Base-by-base conservation (phyloP, 495 filamentous ascomycete species). In the Podospora fimiseda region DNA sequence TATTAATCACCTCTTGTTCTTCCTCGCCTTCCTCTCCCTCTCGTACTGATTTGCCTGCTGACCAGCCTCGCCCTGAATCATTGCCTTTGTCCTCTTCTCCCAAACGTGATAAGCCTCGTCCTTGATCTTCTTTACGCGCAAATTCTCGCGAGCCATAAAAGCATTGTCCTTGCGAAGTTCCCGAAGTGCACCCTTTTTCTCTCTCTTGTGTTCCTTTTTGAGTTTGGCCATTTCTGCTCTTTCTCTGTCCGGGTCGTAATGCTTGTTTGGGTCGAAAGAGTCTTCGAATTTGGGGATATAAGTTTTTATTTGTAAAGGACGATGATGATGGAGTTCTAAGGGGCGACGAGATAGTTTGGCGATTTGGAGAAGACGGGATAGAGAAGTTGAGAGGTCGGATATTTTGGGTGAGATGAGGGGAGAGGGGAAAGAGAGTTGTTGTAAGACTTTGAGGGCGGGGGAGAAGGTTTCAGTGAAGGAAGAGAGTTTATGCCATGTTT, bases 251-350 rank as follows among this genome's bases (percentile, higher is more conserved):
- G 89, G 89, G 61, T 99, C 93, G 78, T 97, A 96, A 76, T 95
- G 92, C 69, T 88, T 90, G 75, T 88, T 80, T 11, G 90, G 93
- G 67, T 91, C 90, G 82, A 90, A 99, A 57, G 80, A 74, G 67
- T 95, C 90, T 73, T 99, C 94, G 75, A 97, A 99, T 72, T 95
- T 96, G 60, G 93, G 93, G 20, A 96, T 84, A 42, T 84, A 83
- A 8, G 83, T 82, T 61, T 90, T 89, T 71, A 99, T 95, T 13
- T 94, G 83, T 3, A 94, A 79, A 0, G 90, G 90, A 0, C 79
- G 79, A 76, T 97, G 94, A 73, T 92, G 79, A 72, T 99, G 93
- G 9, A 97, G 81, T 55, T 87, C 78, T 22, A 97, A 80, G 0
- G 91, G 90, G 13, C 86, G 82, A 50, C 90, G 89, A 42, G 73